Evolutionary conservation across 495 filamentous ascomycete genomes (phyloP).

Genomic region (Neurospora sp.): DNA sequence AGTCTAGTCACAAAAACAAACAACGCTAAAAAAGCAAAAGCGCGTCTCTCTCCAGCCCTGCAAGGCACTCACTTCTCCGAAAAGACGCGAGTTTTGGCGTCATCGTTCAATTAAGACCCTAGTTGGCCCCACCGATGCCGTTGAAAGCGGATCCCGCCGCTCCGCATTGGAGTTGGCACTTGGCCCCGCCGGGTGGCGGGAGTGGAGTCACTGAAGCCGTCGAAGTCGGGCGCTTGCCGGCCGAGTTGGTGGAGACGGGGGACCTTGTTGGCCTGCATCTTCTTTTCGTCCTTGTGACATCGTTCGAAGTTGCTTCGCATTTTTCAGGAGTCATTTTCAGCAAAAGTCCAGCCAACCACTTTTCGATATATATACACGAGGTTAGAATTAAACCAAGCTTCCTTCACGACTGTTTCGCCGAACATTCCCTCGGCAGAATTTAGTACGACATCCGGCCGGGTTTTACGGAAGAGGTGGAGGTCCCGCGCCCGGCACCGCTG

Average conservation of each 20-base stretch:
- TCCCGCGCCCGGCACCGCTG: neutral
- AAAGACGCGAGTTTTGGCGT: conserved; percentile 19
- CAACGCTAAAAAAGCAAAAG: conserved; percentile 5
- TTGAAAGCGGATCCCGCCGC: neutral
- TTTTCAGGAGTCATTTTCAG: too few species aligned
- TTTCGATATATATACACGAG: neutral
- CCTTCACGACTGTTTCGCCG: neutral
- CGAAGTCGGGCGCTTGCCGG: neutral
- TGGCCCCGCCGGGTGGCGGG: neutral
- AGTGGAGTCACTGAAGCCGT: neutral
- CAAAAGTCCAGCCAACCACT: too few species aligned
- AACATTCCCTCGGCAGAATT: neutral
- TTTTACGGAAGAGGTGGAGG: neutral
- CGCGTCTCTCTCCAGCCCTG: conserved; percentile 2
- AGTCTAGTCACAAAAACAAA: neutral
- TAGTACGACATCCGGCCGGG: neutral
- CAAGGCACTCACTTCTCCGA: neutral
- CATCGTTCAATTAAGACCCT: conserved; percentile 7
- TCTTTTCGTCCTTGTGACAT: neutral
- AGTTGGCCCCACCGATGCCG: conserved; percentile 4
- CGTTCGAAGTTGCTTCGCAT: neutral
- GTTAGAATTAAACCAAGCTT: neutral
- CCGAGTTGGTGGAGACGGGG: neutral
- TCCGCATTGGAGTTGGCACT: neutral
- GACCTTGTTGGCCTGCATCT: neutral